Conservation (phyloP, 768 basidiomycete genomes). For the Psilocybe cyanescens region DNA sequence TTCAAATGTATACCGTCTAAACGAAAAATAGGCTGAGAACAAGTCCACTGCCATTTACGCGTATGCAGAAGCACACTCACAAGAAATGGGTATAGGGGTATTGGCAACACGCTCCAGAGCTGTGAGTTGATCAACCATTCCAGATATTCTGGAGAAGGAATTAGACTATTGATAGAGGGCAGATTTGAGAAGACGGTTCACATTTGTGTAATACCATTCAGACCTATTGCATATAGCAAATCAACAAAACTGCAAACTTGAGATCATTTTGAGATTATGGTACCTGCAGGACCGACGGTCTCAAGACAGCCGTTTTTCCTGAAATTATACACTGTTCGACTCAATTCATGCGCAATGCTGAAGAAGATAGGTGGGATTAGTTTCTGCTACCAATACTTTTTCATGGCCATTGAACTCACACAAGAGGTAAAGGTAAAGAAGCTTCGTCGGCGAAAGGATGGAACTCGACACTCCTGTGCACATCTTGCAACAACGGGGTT, state of each 20-base stretch:
- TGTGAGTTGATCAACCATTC: slow-evolving; percentile 84
- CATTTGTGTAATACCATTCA: slow-evolving; percentile 78
- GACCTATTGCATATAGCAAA: slow-evolving; percentile 43
- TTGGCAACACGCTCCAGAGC: slow-evolving; percentile 92
- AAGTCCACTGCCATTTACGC: neutral
- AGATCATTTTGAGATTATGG: slow-evolving; percentile 14
- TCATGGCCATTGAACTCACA: slow-evolving; percentile 44
- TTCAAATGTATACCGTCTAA: slow-evolving; percentile 89
- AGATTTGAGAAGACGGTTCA: slow-evolving; percentile 30
- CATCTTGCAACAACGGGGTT: slow-evolving; percentile 67
- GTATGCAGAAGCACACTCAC: slow-evolving; percentile 39
- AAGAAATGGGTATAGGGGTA: slow-evolving; percentile 81
- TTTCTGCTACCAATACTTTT: neutral
- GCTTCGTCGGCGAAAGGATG: slow-evolving; percentile 58
- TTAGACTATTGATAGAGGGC: neutral
- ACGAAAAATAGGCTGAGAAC: neutral
- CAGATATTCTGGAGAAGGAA: slow-evolving; percentile 56
- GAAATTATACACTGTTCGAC: slow-evolving; percentile 69
- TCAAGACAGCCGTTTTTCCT: slow-evolving; percentile 84
- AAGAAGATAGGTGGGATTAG: neutral
- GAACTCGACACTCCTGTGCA: slow-evolving; percentile 63
- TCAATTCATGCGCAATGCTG: slow-evolving; percentile 85
- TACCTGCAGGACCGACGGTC: slow-evolving; percentile 87
- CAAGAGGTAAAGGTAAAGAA: slow-evolving; percentile 81
- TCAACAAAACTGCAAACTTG: neutral